These are phyloP conservation scores for Leccinum olivaceopallidum DNA, from an alignment of 768 basidiomycete genomes.

Conservation along the genomic window DNA sequence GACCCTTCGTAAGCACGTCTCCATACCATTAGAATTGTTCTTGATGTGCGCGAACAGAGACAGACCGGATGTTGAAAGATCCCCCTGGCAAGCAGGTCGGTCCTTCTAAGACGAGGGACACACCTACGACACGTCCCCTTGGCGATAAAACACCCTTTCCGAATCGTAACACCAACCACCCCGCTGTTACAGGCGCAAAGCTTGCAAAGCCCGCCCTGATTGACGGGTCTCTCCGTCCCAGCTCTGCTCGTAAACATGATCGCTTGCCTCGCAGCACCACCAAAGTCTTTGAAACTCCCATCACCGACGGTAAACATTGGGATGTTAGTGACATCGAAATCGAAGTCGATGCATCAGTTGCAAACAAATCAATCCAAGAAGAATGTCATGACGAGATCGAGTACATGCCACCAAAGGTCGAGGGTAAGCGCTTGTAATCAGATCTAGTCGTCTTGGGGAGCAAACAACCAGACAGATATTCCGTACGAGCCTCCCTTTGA, in stretches of 20 bases:
- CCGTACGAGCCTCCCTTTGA: slow-evolving; percentile 50
- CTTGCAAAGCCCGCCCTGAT: slow-evolving; percentile 39
- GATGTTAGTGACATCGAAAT: slow-evolving; percentile 64
- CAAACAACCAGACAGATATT: slow-evolving; percentile 30
- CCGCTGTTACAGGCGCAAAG: slow-evolving; percentile 39
- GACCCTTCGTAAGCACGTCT: slow-evolving; percentile 28
- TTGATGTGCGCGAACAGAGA: slow-evolving; percentile 14
- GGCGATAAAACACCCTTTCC: slow-evolving; percentile 78
- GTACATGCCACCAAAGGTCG: slow-evolving; percentile 54
- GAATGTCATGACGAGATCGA: slow-evolving; percentile 50
- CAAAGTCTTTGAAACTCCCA: slow-evolving; percentile 64
- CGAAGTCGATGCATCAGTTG: slow-evolving; percentile 26
- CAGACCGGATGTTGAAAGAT: slow-evolving; percentile 23
- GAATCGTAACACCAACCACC: slow-evolving; percentile 46
- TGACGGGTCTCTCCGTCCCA: slow-evolving; percentile 56
- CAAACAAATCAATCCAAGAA: slow-evolving; percentile 27
- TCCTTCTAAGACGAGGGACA: slow-evolving; percentile 25
- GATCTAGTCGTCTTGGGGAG: not conserved
- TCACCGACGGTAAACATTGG: slow-evolving; percentile 69
- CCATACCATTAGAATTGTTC: no score
- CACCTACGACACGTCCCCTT: slow-evolving; percentile 47
- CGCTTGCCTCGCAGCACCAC: slow-evolving; percentile 53
- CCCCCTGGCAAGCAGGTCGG: slow-evolving; percentile 29
- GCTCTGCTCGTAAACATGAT: slow-evolving; percentile 65
- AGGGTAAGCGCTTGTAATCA: slow-evolving; percentile 37